phyloP scores from a whole-genome alignment of 352 stramenopile genomes.

The Globisporangium polare region DNA sequence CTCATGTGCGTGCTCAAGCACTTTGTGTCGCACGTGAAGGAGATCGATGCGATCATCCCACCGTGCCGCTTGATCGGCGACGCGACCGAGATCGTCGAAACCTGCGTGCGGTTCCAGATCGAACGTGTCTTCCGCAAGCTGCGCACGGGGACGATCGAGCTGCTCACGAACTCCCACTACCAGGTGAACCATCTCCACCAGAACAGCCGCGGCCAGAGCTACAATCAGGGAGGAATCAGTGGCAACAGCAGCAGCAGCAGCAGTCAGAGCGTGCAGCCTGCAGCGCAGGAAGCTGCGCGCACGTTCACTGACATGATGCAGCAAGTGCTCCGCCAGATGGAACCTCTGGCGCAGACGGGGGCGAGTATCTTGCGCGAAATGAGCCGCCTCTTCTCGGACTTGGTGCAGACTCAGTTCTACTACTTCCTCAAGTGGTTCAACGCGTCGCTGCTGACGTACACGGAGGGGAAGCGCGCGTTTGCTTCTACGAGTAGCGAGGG shows the following conservation, averaged over 20 bases:
- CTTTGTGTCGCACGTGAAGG: conserved; percentile 61
- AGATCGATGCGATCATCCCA: conserved; percentile 54
- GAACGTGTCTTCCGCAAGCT: conserved; percentile 65
- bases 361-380: conserved; percentile 65
- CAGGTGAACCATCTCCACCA: conserved; percentile 34
- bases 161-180: conserved; percentile 50
- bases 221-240: conserved; percentile 5
- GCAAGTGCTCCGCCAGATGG: conserved; percentile 72
- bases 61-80: conserved; percentile 39
- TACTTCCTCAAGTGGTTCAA: conserved; percentile 84
- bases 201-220: conserved; percentile 29
- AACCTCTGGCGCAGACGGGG: conserved; percentile 68
- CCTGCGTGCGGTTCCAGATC: conserved; percentile 77
- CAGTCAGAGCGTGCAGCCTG: conserved; percentile 41
- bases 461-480: conserved; percentile 65
- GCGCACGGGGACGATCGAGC: conserved; percentile 48
- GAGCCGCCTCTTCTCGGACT: conserved; percentile 67
- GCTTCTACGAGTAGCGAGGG: not conserved
- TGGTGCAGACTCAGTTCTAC: conserved; percentile 80
- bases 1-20: conserved; percentile 82
- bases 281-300: conserved; percentile 50
- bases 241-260: conserved; percentile 5
- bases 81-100: conserved; percentile 54
- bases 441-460: conserved; percentile 52
- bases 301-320: conserved; percentile 75